Conservation (phyloP, 306 rosid genomes). For the Vigna hirtella region DNA sequence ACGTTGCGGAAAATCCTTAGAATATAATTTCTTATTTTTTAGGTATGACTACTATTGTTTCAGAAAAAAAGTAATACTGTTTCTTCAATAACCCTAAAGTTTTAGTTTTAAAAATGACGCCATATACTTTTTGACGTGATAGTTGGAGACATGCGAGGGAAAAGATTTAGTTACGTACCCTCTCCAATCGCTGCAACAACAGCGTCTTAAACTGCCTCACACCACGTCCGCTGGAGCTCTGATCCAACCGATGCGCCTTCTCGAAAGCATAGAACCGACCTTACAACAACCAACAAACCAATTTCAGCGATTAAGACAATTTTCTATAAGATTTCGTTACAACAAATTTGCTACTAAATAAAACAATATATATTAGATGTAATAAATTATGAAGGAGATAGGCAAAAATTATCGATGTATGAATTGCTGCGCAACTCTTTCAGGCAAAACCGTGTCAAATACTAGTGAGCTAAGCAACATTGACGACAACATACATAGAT, state of each 20-base stretch:
- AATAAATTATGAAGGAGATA: no score
- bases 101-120: neutral
- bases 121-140: neutral
- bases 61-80: no score
- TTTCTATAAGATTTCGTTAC: neutral
- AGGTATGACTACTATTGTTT: no score
- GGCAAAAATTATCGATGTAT: no score
- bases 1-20: neutral
- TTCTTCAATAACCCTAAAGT: neutral
- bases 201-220: conserved; percentile 94
- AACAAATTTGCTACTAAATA: neutral
- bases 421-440: neutral
- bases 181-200: conserved; percentile 81
- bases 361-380: neutral
- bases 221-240: conserved; percentile 90
- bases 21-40: no score
- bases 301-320: neutral
- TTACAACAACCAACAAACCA: conserved; percentile 30
- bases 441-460: neutral
- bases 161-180: conserved; percentile 57
- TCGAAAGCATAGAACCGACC: conserved; percentile 98
- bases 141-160: neutral
- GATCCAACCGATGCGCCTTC: conserved; percentile 96
- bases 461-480: neutral
- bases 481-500: conserved; percentile 63